Conservation (phyloP, 805 yeast genomes). For the Teunomyces lycoperdinae region DNA sequence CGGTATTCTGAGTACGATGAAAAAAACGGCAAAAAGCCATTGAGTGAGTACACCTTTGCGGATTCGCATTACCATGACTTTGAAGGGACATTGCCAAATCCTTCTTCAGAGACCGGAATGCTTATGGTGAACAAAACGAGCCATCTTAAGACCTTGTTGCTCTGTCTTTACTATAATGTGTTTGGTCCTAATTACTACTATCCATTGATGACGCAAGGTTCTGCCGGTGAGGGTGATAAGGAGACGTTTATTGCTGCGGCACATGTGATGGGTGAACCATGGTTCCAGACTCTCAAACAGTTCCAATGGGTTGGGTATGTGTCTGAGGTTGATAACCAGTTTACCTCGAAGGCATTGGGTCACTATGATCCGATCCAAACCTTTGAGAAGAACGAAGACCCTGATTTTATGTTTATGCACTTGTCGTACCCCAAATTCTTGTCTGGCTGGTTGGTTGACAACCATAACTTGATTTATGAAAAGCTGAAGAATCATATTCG, state of each 20-base stretch:
- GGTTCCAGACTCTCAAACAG: slow-evolving; percentile 51
- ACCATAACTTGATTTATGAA: slow-evolving; percentile 35
- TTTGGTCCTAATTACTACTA: slow-evolving; percentile 66
- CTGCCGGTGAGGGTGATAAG: slow-evolving; percentile 79
- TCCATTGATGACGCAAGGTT: slow-evolving; percentile 66
- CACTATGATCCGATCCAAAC: slow-evolving; percentile 39
- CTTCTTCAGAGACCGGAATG: slow-evolving; percentile 71
- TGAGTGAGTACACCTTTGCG: slow-evolving; percentile 17
- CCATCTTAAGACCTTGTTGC: slow-evolving; percentile 56
- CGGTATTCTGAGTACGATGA: slow-evolving; percentile 33
- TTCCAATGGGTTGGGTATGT: slow-evolving; percentile 37
- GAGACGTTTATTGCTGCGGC: slow-evolving; percentile 76
- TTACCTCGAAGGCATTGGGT: slow-evolving; percentile 28
- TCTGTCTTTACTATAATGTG: slow-evolving; percentile 63
- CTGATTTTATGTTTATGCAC: slow-evolving; percentile 47
- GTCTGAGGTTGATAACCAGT: slow-evolving; percentile 23
- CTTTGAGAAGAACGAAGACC: slow-evolving; percentile 12
- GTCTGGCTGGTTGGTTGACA: slow-evolving; percentile 28
- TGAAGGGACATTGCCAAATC: slow-evolving; percentile 63
- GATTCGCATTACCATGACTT: slow-evolving; percentile 55
- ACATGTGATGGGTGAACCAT: slow-evolving; percentile 44
- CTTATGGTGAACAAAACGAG: slow-evolving; percentile 56
- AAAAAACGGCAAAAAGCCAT: slow-evolving; percentile 26
- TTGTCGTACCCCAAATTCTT: slow-evolving; percentile 55
- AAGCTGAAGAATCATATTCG: slow-evolving; percentile 33